A percentile compares a stretch with the other conserved stretches of the same genome.
Evolutionary conservation across 83 land plant species (phyloP).

Genomic region (Isoetes engelmannii): DNA sequence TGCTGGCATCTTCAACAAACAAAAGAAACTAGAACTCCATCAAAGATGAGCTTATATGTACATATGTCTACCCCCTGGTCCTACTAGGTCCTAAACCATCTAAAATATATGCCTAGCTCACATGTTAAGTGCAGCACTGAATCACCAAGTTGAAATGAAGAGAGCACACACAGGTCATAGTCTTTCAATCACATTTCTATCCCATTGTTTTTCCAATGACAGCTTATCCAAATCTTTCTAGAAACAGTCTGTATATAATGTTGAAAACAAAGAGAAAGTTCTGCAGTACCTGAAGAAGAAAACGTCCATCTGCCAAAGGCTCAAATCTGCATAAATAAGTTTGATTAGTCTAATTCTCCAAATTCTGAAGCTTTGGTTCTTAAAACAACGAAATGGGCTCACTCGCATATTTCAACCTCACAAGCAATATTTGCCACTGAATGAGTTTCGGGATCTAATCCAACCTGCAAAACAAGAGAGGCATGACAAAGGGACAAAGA

Average conservation of each 20-base stretch:
- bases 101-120: too few relatives aligned
- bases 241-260: not conserved
- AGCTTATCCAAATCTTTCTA: too few relatives aligned
- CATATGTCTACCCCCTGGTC: not conserved
- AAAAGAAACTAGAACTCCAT: not conserved
- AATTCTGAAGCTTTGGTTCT: not conserved
- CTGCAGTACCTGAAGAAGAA: slow-evolving; percentile 60
- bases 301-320: slow-evolving; percentile 97
- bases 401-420: slow-evolving; percentile 98
- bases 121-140: too few relatives aligned
- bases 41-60: not conserved
- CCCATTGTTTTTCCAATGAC: too few relatives aligned
- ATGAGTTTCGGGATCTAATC: slow-evolving; percentile 66
- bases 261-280: not conserved
- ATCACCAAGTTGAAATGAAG: too few relatives aligned
- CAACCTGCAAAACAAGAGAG: slow-evolving; percentile 49
- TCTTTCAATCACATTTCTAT: too few relatives aligned
- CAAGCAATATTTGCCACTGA: slow-evolving; percentile 78
- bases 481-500: not conserved
- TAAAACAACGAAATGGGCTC: slow-evolving; percentile 15
- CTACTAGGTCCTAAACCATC: too few relatives aligned
- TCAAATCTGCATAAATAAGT: slow-evolving; percentile 61
- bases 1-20: not conserved
- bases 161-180: too few relatives aligned
- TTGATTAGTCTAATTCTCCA: slow-evolving; percentile 2